A percentile compares a stretch with the other conserved stretches of the same genome.
phyloP scores from a whole-genome alignment of 805 yeast species.

The Spathaspora boniae region DNA sequence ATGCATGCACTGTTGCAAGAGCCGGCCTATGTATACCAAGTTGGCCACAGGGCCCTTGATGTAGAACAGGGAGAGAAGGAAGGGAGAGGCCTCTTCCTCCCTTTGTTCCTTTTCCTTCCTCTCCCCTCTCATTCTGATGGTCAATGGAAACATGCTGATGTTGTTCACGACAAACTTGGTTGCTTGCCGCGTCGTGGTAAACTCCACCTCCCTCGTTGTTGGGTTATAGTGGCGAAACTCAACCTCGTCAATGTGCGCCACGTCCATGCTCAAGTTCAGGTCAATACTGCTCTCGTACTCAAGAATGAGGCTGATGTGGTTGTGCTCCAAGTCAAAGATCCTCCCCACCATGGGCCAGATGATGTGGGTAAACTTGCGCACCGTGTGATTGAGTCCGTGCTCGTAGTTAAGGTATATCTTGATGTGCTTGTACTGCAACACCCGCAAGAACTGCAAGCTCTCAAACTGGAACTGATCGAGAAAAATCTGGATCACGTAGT shows the following conservation, averaged over 20 bases:
- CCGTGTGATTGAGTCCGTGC: slow-evolving; percentile 5
- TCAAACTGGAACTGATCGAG: slow-evolving; percentile 7
- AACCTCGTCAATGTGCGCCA: slow-evolving; percentile 2
- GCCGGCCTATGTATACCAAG: slow-evolving; percentile 2
- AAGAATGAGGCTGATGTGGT: slow-evolving; percentile 1
- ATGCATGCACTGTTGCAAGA: slow-evolving; percentile 3
- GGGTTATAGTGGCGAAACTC: slow-evolving; percentile 8
- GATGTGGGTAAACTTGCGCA: slow-evolving; percentile 6
- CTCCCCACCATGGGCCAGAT: slow-evolving; percentile 6
- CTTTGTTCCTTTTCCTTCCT: no score
- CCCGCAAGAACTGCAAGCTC: slow-evolving; percentile 4
- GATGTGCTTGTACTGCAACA: slow-evolving; percentile 4
- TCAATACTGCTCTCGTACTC: slow-evolving; percentile 7
- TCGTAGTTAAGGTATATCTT: slow-evolving; percentile 6
- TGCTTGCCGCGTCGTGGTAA: neutral
- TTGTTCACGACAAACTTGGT: slow-evolving; percentile 1
- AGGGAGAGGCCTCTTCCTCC: slow-evolving; percentile 1
- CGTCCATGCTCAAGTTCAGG: slow-evolving; percentile 2
- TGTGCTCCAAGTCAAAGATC: slow-evolving; percentile 1
- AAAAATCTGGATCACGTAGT: slow-evolving; percentile 6
- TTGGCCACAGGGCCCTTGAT: slow-evolving; percentile 6
- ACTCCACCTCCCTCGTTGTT: slow-evolving; percentile 4
- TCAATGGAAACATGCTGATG: slow-evolving; percentile 6
- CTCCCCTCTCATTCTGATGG: neutral
- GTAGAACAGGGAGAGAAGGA: neutral